phyloP scores from a whole-genome alignment of 83 land plant species.

The Thuja plicata region DNA sequence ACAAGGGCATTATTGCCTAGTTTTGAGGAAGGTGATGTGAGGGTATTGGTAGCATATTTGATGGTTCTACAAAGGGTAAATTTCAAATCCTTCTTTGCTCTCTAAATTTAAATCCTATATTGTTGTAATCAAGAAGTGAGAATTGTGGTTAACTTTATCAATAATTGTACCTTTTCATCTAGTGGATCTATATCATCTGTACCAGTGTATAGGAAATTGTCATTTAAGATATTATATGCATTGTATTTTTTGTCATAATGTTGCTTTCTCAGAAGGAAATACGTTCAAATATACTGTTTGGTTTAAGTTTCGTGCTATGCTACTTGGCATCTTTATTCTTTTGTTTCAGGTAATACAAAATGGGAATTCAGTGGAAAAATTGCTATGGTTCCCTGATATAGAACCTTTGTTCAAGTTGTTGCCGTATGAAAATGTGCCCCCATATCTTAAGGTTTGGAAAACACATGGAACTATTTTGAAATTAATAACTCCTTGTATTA shows the following conservation, averaged over 20 bases:
- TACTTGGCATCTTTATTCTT: background rate
- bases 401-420: slow-evolving; percentile 97
- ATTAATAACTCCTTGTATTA: background rate
- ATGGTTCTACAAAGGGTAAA: slow-evolving; percentile 81
- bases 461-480: background rate
- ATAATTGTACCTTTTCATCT: background rate
- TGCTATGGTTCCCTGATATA: slow-evolving; percentile 94
- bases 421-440: slow-evolving; percentile 93
- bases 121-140: background rate
- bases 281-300: background rate
- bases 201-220: background rate
- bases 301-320: background rate
- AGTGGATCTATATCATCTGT: background rate
- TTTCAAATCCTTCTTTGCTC: background rate
- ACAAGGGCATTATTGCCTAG: slow-evolving; percentile 71
- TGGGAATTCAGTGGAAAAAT: slow-evolving; percentile 84
- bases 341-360: slow-evolving; percentile 74
- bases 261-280: background rate
- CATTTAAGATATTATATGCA: background rate
- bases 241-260: background rate
- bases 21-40: slow-evolving; percentile 95
- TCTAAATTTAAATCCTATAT: background rate
- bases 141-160: background rate
- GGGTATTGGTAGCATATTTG: slow-evolving; percentile 92
- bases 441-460: slow-evolving; percentile 80